These are phyloP conservation scores for Bullera alba DNA, from an alignment of 768 basidiomycete genomes.

Conservation along the genomic window DNA sequence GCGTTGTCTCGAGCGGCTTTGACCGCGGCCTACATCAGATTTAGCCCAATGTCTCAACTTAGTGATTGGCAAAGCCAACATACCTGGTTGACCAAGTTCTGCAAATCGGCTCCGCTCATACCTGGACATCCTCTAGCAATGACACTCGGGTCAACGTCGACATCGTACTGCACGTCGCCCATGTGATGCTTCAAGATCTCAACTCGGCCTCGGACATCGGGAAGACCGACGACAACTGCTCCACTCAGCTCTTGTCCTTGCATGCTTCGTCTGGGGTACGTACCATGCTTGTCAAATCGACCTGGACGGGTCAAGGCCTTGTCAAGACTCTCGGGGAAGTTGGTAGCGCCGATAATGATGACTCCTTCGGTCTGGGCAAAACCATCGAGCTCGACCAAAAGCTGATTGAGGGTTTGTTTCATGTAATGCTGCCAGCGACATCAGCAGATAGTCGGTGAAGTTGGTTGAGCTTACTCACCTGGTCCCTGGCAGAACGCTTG, in stretches of 20 bases:
- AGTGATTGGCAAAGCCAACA: conserved; percentile 40
- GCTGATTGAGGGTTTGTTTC: conserved; percentile 72
- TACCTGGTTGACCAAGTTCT: conserved; percentile 88
- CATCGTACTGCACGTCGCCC: conserved; percentile 57
- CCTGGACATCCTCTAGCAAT: conserved; percentile 91
- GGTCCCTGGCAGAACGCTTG: conserved; percentile 52
- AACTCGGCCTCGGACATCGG: conserved; percentile 87
- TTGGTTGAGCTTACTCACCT: conserved; percentile 27
- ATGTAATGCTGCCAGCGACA: conserved; percentile 54
- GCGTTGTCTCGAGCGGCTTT: conserved; percentile 83
- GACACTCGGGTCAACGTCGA: conserved; percentile 75
- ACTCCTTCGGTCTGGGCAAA: conserved; percentile 86
- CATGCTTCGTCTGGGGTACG: conserved; percentile 1
- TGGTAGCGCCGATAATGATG: conserved; percentile 86
- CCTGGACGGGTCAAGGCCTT: conserved; percentile 94
- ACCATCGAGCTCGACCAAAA: conserved; percentile 95
- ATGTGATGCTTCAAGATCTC: conserved; percentile 90
- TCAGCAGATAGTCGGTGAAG: conserved; percentile 33
- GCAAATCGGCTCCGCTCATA: conserved; percentile 92
- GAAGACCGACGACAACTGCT: conserved; percentile 75
- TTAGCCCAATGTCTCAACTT: conserved; percentile 1
- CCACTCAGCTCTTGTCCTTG: neutral
- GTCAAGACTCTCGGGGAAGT: conserved; percentile 90
- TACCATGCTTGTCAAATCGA: conserved; percentile 76
- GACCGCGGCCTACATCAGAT: conserved; percentile 73